These are phyloP conservation scores for Liquidambar formosana DNA, from an alignment of 164 flowering plant genomes.

Conservation along the genomic window DNA sequence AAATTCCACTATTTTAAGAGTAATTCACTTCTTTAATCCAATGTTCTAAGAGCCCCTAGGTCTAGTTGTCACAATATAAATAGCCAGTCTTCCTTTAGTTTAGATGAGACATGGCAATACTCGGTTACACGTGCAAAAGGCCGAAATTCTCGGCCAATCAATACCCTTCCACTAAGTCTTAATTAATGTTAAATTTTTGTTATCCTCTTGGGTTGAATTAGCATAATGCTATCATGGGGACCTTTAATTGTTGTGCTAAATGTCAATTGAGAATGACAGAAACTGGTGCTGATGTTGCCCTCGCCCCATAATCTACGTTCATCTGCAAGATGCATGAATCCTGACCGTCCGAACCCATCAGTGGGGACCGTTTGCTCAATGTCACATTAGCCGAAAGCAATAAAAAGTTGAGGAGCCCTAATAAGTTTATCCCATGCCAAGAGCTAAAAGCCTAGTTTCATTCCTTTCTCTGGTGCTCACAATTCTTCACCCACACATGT, in stretches of 20 bases:
- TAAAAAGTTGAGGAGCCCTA: neutral
- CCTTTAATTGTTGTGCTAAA: constrained; percentile 6
- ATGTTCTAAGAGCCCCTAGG: neutral
- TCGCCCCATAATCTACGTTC: neutral
- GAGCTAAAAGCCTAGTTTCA: constrained; percentile 13
- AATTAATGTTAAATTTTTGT: neutral
- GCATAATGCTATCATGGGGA: constrained; percentile 8
- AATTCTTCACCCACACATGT: neutral
- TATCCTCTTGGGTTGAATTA: constrained; percentile 1
- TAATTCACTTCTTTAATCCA: constrained; percentile 9
- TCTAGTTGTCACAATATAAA: constrained; percentile 4
- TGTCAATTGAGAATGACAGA: neutral
- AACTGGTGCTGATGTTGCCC: constrained; percentile 11
- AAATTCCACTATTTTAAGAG: neutral
- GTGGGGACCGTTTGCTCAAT: constrained; percentile 7
- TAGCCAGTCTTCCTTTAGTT: neutral
- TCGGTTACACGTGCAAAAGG: constrained; percentile 14
- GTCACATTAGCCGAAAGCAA: constrained; percentile 16
- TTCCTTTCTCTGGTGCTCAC: constrained; percentile 3
- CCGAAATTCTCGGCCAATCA: constrained; percentile 30
- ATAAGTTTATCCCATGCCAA: neutral
- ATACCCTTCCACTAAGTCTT: constrained; percentile 20
- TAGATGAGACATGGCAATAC: constrained; percentile 15
- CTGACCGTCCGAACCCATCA: neutral
- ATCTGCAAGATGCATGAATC: neutral